Base-by-base conservation (phyloP, 371 early-diverging fungal species). In the Zancudomyces culisetae region DNA sequence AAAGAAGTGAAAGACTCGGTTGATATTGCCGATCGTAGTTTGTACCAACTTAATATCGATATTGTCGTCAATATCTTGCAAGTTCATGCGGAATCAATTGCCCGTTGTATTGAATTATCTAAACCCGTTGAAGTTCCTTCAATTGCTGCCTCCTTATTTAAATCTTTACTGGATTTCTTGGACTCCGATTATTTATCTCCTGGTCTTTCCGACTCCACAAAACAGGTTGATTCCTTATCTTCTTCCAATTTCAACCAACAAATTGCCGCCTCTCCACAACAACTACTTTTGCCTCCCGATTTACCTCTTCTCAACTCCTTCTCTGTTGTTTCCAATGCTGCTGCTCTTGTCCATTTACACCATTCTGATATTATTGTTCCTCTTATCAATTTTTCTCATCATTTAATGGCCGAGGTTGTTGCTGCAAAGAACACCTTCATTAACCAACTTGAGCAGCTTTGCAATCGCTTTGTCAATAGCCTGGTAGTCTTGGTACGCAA, bases 291-390 rank as follows among this genome's bases (percentile, higher is more conserved):
- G 29, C 47, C 47, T 47, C 26, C 26, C 29, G 24, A 27, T 3
- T 26, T 27, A 26, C 3, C 29, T 18, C 69, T 77, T 20, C 74
- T 96, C 42, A 68, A 71, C 13, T 73, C 78, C 1, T 74, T 91
- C 22, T 74, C 78, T 42, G 66, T 77, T 1, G 71, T 83, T 18
- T 83, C 81, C 54, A 60, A 80, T 24, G 76, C 82, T 1, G 72
- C 86, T 20, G 88, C 87, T 41, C 63, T 92, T 42, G 65, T 89
- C 48, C 95, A 96, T 63, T 70, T 80, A 30, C 93, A 93, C 63
- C 94, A 91, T 70, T 89, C 90, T 56, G 71, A 77, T 10, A 71
- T 75, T 2, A 72, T 92, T 51, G 90, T 89, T 20, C 89, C 90
- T 0, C 59, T 88, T 45, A 70, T 92, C 0, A 71, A 75, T 4